Percentiles rank a stretch among this genome's conserved stretches.
Conservation (phyloP, 2,329 filamentous ascomycete genomes). For the Beauveria australis region DNA sequence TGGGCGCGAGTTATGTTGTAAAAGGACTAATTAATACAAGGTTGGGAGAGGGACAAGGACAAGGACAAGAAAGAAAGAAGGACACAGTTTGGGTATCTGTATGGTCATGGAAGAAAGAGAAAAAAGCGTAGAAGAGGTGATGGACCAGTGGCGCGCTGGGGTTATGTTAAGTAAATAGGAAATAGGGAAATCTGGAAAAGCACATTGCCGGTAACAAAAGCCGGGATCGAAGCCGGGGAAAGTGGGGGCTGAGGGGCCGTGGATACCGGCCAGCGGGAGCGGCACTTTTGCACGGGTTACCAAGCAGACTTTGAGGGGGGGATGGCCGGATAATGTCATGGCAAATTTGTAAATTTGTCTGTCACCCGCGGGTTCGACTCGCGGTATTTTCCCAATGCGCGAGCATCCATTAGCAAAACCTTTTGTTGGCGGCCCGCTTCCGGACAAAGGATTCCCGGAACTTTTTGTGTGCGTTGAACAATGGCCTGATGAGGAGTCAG, state of each 20-base stretch:
- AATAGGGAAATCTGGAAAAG: background rate
- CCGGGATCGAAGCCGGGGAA: slow-evolving; percentile 1
- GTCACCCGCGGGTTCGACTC: too few relatives aligned
- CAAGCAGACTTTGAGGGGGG: background rate
- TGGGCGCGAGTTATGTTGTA: background rate
- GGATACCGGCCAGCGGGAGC: background rate
- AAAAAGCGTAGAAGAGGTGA: background rate
- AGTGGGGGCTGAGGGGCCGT: background rate
- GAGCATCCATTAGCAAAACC: too few relatives aligned
- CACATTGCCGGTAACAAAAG: background rate
- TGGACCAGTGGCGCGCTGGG: background rate
- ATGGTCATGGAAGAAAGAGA: background rate
- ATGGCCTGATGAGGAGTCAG: too few relatives aligned
- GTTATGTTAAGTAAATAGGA: background rate
- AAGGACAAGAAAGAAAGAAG: too few relatives aligned
- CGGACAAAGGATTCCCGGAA: too few relatives aligned
- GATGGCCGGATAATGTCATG: background rate
- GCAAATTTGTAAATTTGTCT: too few relatives aligned
- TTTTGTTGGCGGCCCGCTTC: too few relatives aligned
- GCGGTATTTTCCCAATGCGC: too few relatives aligned
- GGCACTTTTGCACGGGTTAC: background rate
- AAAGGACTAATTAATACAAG: too few relatives aligned
- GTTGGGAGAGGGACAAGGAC: too few relatives aligned
- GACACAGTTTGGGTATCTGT: background rate
- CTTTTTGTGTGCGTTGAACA: too few relatives aligned